Evolutionary conservation across 2,329 filamentous ascomycete species (phyloP), one percentile per base, ranked within the genome.

Genomic region (Orbilia javanica): DNA sequence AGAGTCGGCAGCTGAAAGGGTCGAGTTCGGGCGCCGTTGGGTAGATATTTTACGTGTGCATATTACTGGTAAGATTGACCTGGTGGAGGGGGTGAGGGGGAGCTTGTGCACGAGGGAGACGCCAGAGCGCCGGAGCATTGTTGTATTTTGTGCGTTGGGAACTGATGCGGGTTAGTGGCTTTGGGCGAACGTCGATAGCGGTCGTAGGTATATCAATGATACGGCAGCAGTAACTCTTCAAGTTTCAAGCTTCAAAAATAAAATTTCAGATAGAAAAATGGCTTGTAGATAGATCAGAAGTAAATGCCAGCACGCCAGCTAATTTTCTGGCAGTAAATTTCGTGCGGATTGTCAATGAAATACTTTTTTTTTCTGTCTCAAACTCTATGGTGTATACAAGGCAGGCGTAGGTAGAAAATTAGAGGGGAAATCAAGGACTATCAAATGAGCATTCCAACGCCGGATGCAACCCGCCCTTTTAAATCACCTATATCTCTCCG

Each of bases 111-210:
- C 52, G 31, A 71, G 66, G 20, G 60, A 70, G 73, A 77, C 73
- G 73, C 73, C 66, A 31, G 60, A 70, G 60, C 73, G 73, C 25
- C 73, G 73, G 42, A 77, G 73, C 73, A 77, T 71, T 77, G 73
- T 77, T 77, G 66, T 50, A 77, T 71, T 77, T 77, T 77, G 57
- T 65, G 73, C 42, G 65, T 77, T 70, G 65, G n/a, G 36, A 5
- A 4, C 25, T 22, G 31, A 18, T 55, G 10, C 2, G 29, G 50
- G 1, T 55, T 55, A 34, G 15, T n/a, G 6, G 29, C 13, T 36
- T 15, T 60, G 53, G 15, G 11, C 3, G 13, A 48, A 36, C n/a
- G 15, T 31, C 50, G 27, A 55, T 34, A 27, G 50, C 25, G 31
- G 53, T 22, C 4, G 42, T 22, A 27, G 46, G 20, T 50, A 22